Base-by-base conservation (phyloP, 2,329 filamentous ascomycete genomes). In the Celoporthe dispersa region DNA sequence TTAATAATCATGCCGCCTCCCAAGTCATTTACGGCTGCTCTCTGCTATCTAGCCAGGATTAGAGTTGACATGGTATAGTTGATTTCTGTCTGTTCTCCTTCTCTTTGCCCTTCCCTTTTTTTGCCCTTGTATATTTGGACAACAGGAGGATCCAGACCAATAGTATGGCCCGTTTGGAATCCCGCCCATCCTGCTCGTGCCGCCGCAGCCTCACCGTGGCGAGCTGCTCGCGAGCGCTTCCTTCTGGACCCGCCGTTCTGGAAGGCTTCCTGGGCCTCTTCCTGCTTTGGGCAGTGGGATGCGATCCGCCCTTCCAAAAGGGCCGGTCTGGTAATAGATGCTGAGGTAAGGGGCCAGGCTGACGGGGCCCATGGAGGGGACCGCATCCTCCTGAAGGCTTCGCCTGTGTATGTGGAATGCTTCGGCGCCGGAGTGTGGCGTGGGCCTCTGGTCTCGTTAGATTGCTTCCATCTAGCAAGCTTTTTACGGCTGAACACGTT, bases 281-380 rank as follows among this genome's bases (percentile, higher is more conserved):
- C 28, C 55, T 35, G 22, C 16, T 19, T 59, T 35, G 19, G 55
- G 31, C 28, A 22, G 14, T 33, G 16, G 14, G 4, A 16, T 33
- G 31, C 51, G 25, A 55, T 28, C 22, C 25, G 11, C 28, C 14
- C 53, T 7, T 19, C 25, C 53, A 28, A 31, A 57, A 57, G 22
- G 33, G 22, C 22, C 19, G 19, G 31, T 60, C 33, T 37, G 31
- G 57, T 35, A 35, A 60, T 60, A 37, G 31, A 14, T 60, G 57
- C 57, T 60, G 57, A 60, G 57, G 57, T n/a, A 33, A 37, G 57
- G 57, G 55, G 28, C 4, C 53, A 57, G 57, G 31, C 57, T 60
- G 57, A 60, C 57, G 31, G 57, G 57, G 33, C 31, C 57, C 57
- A n/a, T 57, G 3, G 25, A 57, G 5, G 53, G 7, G 53, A 57